Evolutionary conservation across 2,329 filamentous ascomycete genomes (phyloP), one percentile per base, ranked within the genome.

Genomic region (Acephala macrosclerotiorum): DNA sequence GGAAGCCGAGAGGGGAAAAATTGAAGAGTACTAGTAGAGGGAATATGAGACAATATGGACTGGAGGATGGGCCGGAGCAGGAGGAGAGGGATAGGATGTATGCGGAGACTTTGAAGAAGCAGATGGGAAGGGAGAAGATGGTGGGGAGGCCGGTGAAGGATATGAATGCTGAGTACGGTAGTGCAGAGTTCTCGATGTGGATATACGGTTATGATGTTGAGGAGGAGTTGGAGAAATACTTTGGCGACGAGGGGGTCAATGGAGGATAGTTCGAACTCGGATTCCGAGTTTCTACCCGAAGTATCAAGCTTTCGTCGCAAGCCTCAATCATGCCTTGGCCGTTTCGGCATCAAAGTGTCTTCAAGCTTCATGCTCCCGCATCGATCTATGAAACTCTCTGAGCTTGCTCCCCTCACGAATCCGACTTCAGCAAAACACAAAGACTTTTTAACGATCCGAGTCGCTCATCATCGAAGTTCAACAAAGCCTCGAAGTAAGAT

Each of bases 1-100:
- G 57, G n/a, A 64, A 64, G 20, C 25, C 18, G 14, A 51, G 62
- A 45, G 57, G 57, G 3, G 62, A 64, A 36, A 64, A 64, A 25
- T 29, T 64, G 7, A 60, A 59, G 42, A 45, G 26, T 7, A 56
- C 57, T 33, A 56, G 57, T 12, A 12, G 29, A 18, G 57, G 62
- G 11, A 64, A 64, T 22, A 60, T 59, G 38, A 47, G 56, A 22
- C 56, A 60, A 12, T 56, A 55, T 38, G 56, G 57, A 22, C 20
- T 64, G 20, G 45, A 29, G 9, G 62, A 57, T 57, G 62, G 62
- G 16, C 22, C 26, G 5, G 57, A 64, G 26, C 62, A 64, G 45
- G 16, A 29, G 16, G 42, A 60, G 26, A 60, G 40, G n/a, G 42
- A 36, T 38, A 42, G 26, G 16, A 25, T 36, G 40, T 60, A 47